phyloP scores from a whole-genome alignment of 148 eudicot genomes.

The Vaccinium macrocarpon region DNA sequence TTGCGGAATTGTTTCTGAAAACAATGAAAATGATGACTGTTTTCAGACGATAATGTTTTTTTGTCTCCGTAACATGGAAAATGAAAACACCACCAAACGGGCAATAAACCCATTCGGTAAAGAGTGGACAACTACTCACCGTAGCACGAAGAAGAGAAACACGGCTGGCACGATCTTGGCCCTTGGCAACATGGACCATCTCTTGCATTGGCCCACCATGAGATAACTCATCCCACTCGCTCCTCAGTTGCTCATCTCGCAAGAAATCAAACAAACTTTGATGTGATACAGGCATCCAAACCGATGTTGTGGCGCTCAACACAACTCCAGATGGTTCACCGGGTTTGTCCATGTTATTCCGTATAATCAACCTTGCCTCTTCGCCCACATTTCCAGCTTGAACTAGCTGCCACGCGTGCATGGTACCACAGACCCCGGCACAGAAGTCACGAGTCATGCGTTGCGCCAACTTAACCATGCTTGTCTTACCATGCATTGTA shows the following conservation, averaged over 20 bases:
- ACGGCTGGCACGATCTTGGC: conserved; percentile 38
- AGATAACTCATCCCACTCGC: conserved; percentile 51
- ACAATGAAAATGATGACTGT: neutral
- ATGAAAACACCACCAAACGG: neutral
- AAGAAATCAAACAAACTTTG: conserved; percentile 40
- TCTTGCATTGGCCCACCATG: conserved; percentile 36
- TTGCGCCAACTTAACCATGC: conserved; percentile 39
- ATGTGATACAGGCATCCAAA: conserved; percentile 44
- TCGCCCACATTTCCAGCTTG: conserved; percentile 26
- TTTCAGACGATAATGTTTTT: neutral
- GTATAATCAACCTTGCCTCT: conserved; percentile 34
- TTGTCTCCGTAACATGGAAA: neutral
- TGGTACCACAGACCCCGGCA: conserved; percentile 38
- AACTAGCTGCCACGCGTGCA: conserved; percentile 37
- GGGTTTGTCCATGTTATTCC: conserved; percentile 29
- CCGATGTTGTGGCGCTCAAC: conserved; percentile 41
- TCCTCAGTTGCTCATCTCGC: conserved; percentile 34
- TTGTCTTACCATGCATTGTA: conserved; percentile 29
- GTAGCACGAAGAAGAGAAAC: conserved; percentile 38
- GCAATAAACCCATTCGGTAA: neutral
- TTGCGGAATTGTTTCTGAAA: neutral
- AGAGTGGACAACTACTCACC: conserved; percentile 31
- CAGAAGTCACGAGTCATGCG: conserved; percentile 47
- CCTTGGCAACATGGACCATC: conserved; percentile 37
- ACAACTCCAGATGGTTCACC: conserved; percentile 46